Base-by-base conservation (phyloP, 1,284 basidiomycete species). In the Xerocomus nothofagi region DNA sequence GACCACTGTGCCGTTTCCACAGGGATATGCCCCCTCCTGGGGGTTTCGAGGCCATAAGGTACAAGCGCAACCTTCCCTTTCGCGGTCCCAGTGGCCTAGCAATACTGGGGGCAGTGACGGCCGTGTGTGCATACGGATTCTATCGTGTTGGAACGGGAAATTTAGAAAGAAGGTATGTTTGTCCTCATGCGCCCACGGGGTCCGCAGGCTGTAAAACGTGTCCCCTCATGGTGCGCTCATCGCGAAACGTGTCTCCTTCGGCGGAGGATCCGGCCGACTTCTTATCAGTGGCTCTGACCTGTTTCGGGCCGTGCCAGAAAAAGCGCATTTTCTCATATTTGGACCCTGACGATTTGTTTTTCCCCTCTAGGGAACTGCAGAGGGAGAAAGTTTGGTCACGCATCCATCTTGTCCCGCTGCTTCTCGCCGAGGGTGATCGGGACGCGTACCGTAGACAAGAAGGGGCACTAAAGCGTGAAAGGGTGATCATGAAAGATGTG, bases 21-120 rank as follows among this genome's bases (percentile, higher is more conserved):
- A 98, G 96, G 74, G 96, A 99, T 69, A 90, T 99, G 84, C 95
- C 95, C 62, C 95, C 96, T 39, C 64, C 84, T 40, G 95, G 93
- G 57, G 96, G 96, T 6, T 99, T 97, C 74, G 92, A 91, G 68
- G 74, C 88, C 39, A 77, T 99, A 76, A 89, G 89, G 72, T 99
- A 98, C 82, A 96, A 95, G 74, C 89, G 96, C 56, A 96, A 96
- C 73, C 81, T 99, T 53, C 95, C 97, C 43, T 78, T 92, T 66
- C 85, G 91, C 60, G 97, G 97, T 9, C 94, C 94, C 40, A 86
- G 92, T 46, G 94, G 93, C 29, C 75, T 88, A 50, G 86, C 84
- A 58, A 86, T 98, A 66, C 89, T 99, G 59, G 88, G 84, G 53
- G 88, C 85, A 38, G 86, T 95, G 59, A 81, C 86, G 57, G 87